Evolutionary conservation across 2,329 filamentous ascomycete species (phyloP), one percentile per base, ranked within the genome.

Genomic region (Chalara sp.): DNA sequence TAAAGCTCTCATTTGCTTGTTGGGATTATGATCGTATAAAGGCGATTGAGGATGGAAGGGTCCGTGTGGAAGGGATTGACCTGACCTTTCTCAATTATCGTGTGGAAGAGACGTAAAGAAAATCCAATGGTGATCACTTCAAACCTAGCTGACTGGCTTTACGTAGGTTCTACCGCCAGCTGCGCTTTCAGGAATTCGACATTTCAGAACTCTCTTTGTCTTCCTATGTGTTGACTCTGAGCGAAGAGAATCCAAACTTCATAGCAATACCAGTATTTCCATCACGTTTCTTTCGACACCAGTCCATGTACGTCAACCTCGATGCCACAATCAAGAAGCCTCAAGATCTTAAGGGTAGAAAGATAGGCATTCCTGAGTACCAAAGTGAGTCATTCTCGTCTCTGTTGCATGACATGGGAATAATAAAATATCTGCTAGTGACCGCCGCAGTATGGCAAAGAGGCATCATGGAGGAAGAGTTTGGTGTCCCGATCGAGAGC

Each of bases 231-330:
- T 46, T 52, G 7, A 49, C 46, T 5, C 46, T 50, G 5, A 48
- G 44, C 31, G 32, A 47, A 41, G 46, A 45, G 6, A 45, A 50
- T 6, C 51, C 50, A 6, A 47, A 55, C 10, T 58, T 63, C 44
- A 54, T 61, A 28, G 61, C 56, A 0, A 45, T 63, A 29, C 61
- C 61, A 6, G 59, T 61, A 6, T 63, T 63, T 48, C 61, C 61
- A 1, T 58, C 55, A 47, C 42, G 44, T 3, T 48, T 46, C 28
- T 53, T 55, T 44, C 47, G 50, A 10, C 53, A 55, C 35, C 56
- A 47, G 46, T 51, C 46, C 5, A 54, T 51, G 37, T 55, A 50
- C 53, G 54, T 53, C 39, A 55, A 48, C 49, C 56, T 10, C 28
- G 48, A 53, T 31, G 47, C 53, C 8, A 46, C 42, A 10, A 56